Conservation (phyloP, 1,284 basidiomycete species). For the Fistulinella cinereoalba region DNA sequence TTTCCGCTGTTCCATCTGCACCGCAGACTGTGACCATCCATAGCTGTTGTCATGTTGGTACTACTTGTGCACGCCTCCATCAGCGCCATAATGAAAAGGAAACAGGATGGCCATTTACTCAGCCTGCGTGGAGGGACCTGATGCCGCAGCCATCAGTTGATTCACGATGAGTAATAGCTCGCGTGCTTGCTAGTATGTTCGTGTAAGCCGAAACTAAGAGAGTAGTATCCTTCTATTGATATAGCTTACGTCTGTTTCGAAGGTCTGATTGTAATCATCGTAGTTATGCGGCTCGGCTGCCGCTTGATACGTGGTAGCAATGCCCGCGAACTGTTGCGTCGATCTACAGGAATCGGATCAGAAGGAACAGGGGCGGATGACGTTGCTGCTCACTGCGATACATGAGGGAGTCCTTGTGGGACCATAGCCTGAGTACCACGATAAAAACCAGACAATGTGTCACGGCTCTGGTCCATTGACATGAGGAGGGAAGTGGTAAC, state of each 20-base stretch:
- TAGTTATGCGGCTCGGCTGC: too few relatives aligned
- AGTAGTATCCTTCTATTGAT: too few relatives aligned
- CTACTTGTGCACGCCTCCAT: slow-evolving; percentile 6
- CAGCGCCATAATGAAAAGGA: not conserved
- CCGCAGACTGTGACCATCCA: fast-evolving
- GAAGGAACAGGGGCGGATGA: too few relatives aligned
- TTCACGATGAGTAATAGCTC: not conserved
- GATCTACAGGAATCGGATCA: not conserved
- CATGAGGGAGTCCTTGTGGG: fast-evolving
- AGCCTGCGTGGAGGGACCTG: not conserved
- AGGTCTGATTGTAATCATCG: slow-evolving; percentile 1
- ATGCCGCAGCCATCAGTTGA: not conserved
- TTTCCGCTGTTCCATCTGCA: slow-evolving; percentile 8
- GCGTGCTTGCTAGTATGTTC: slow-evolving; percentile 10
- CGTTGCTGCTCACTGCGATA: not conserved
- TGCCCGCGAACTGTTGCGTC: not conserved
- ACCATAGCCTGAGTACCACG: too few relatives aligned
- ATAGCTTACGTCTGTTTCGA: slow-evolving; percentile 6
- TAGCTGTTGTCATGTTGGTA: not conserved
- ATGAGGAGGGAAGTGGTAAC: fast-evolving
- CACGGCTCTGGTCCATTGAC: not conserved
- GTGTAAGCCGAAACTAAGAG: not conserved
- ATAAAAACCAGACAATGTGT: fast-evolving
- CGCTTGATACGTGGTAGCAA: not conserved
- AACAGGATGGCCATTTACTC: slow-evolving; percentile 1